A percentile compares a stretch with the other conserved stretches of the same genome.
These are phyloP conservation scores for Paramyrothecium sp. DNA, from an alignment of 2,329 filamentous ascomycete genomes.

Conservation along the genomic window DNA sequence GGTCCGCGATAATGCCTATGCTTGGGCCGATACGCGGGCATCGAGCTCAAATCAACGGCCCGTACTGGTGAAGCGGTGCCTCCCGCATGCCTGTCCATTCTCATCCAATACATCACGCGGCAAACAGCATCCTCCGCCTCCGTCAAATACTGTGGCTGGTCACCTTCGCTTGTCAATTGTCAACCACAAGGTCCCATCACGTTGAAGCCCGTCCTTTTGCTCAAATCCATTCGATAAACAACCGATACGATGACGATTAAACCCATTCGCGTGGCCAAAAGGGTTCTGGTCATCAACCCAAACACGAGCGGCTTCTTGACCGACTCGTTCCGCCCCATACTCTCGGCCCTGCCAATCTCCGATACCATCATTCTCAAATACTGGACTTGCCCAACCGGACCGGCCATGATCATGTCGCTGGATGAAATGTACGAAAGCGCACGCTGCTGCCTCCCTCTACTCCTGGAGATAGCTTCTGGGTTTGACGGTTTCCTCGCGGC, in stretches of 20 bases:
- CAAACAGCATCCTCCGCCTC: too few relatives aligned
- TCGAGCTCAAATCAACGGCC: too few relatives aligned
- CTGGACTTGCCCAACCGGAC: slow-evolving; percentile 12
- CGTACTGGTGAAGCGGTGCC: too few relatives aligned
- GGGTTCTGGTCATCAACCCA: slow-evolving; percentile 12
- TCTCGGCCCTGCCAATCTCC: slow-evolving; percentile 5
- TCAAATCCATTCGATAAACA: too few relatives aligned
- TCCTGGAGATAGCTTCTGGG: slow-evolving; percentile 4
- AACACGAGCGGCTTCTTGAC: slow-evolving; percentile 8
- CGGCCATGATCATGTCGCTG: slow-evolving; percentile 8
- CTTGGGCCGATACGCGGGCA: too few relatives aligned
- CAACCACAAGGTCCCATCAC: too few relatives aligned
- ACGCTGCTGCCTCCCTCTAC: slow-evolving; percentile 5
- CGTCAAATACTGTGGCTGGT: too few relatives aligned
- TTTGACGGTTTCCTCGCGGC: slow-evolving; percentile 12
- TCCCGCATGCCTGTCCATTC: too few relatives aligned
- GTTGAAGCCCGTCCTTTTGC: too few relatives aligned
- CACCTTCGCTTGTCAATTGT: too few relatives aligned
- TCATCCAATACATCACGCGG: too few relatives aligned
- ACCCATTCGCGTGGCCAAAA: not conserved
- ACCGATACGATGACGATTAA: slow-evolving; percentile 3
- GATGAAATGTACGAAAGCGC: slow-evolving; percentile 12
- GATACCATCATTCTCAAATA: slow-evolving; percentile 3
- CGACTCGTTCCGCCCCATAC: slow-evolving; percentile 7
- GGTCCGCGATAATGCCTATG: too few relatives aligned